Base-by-base conservation (phyloP, 352 stramenopile species). In the Lagenidium giganteum region DNA sequence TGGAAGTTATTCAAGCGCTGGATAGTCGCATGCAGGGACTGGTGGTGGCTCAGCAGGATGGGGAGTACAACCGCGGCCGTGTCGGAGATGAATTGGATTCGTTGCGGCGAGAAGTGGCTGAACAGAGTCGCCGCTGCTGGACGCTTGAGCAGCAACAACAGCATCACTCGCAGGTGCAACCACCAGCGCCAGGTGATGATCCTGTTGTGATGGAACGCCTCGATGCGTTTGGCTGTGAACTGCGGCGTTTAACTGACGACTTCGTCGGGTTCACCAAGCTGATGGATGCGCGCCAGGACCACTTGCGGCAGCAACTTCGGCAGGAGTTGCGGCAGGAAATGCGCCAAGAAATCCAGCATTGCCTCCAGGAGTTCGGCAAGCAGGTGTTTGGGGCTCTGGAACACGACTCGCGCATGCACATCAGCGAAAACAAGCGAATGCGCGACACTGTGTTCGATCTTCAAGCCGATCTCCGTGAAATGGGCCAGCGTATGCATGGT, bases 391-490 rank as follows among this genome's bases (percentile, higher is more conserved):
- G 54, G 24, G 52, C 64, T 5, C 42, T 85, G 2, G 34, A 50
- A 14, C 59, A 65, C 27, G 67, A 85, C 42, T 70, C 69, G 9
- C 42, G 40, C 16, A 50, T 56, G 33, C 69, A 85, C 48, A 44
- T 50, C 12, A 54, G 46, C 9, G 67, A 78, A 33, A 82, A 79
- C 39, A 57, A 43, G n/a, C 64, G 65, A 8, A 32, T 78, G 21
- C 73, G 71, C n/a, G 70, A 80, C 21, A 55, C 63, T 4, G 20
- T 68, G 3, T 80, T 76, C 46, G 65, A 81, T 18, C 13, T 71
- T 18, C 61, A 75, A 30, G 61, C 45, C 3, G 53, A 67, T 7
- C 22, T 76, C 5, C 54, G 54, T 3, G 56, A 61, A 23, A 27
- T 77, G 9, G 47, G 49, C 3, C 51, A 71, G 32, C 42, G n/a